Conservation (phyloP, 306 rosid species). For the Alnus rubra region DNA sequence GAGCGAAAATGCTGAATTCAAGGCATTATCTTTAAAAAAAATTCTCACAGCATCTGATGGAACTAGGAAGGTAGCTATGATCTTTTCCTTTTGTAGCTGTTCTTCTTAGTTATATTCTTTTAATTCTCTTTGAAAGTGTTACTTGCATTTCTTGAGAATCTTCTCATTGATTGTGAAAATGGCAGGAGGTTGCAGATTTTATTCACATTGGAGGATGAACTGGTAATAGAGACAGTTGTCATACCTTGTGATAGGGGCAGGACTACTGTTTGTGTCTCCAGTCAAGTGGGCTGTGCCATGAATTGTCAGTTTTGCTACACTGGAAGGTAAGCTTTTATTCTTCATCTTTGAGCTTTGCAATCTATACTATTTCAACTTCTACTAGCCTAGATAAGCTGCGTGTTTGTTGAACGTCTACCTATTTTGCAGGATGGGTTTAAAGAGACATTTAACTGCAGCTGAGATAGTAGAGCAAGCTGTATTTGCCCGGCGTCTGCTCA, state of each 20-base stretch:
- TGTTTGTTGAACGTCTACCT: constrained; percentile 14
- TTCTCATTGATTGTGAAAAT: constrained; percentile 63
- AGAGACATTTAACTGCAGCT: constrained; percentile 80
- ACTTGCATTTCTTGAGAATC: constrained; percentile 38
- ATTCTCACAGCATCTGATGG: constrained; percentile 72
- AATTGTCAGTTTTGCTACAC: constrained; percentile 95
- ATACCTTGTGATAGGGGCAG: constrained; percentile 82
- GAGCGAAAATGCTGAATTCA: constrained; percentile 73
- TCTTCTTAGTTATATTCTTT: neutral
- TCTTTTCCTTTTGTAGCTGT: constrained; percentile 25
- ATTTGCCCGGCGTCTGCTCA: constrained; percentile 69
- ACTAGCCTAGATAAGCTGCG: constrained; percentile 15
- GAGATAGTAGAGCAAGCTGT: constrained; percentile 96
- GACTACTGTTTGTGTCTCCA: constrained; percentile 91
- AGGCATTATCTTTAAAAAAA: constrained; percentile 61
- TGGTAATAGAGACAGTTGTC: constrained; percentile 81
- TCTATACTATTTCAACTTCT: neutral
- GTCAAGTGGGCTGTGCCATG: constrained; percentile 99
- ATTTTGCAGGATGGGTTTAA: constrained; percentile 87
- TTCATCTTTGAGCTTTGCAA: constrained; percentile 13
- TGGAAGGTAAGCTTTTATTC: constrained; percentile 66
- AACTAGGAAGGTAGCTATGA: constrained; percentile 75
- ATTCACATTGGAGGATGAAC: constrained; percentile 75
- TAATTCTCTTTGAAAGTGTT: constrained; percentile 5
- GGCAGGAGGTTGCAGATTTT: constrained; percentile 94